Evolutionary conservation across 176 grass and related monocot genomes (phyloP), one percentile per base, ranked within the genome.

Genomic region (Urochloa ruziziensis): DNA sequence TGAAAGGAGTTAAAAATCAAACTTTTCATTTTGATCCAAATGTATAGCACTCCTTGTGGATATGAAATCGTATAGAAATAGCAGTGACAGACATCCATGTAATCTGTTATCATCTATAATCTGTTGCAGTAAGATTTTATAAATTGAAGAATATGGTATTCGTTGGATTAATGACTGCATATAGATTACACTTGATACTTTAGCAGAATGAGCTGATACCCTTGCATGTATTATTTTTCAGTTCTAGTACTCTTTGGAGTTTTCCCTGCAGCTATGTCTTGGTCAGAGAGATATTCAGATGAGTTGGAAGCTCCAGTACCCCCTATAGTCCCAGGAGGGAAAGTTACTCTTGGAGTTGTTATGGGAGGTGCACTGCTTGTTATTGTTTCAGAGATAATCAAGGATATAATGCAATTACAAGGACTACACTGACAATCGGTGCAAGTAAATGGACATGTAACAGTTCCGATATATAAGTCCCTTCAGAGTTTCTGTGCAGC

Each of bases 161-260:
- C 13, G 9, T 52, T 6, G 47, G 16, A 0, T 36, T 46, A 46
- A 12, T 54, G 19, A 33, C 37, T 66, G 35, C 51, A 43, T n/a
- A 80, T 33, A 56, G 0, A 67, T 24, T 67, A 67, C 14, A 75
- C 51, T 48, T 85, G 6, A 12, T 59, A 33, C 59, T 79, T 80
- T 0, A 39, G 17, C 73, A 42, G 34, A 74, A 73, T 67, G 36
- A 77, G 74, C 86, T 74, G 39, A 81, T 70, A 61, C 44, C 44
- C 49, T 48, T 88, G 56, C 42, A 74, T 83, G 75, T 76, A 59
- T 78, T 62, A 6, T 62, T 62, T n/a, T 91, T 65, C 88, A 98
- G 95, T 98, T 78, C 62, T 98, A 60, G 84, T 98, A 57, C 87
- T 98, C 7, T 98, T 98, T 70, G 95, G 95, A 82, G 87, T 98